Base-by-base conservation (phyloP, 257 asterid genomes). In the Rehmannia glutinosa region DNA sequence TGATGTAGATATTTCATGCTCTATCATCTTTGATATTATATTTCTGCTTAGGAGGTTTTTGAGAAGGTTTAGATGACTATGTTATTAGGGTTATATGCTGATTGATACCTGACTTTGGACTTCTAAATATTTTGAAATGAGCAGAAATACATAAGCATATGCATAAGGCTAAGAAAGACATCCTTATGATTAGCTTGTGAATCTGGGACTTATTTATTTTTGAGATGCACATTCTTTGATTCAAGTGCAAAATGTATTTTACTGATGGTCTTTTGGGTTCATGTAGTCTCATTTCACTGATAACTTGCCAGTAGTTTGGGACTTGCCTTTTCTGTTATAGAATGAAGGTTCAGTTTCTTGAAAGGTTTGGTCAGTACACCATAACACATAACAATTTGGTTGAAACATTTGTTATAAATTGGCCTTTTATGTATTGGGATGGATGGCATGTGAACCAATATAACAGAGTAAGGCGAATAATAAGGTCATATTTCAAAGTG, bases 321-420 rank as follows among this genome's bases (percentile, higher is more conserved):
- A 21, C 38, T 32, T 47, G 62, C 62, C 72, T 35, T 41, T 8
- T 60, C 55, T 28, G 42, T 21, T 49, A 11, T 67, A 30, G 33
- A 38, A 23, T 46, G 69, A 32, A 69, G 52, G 21, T 36, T 36
- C 27, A 19, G 32, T 51, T 64, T 50, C 35, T 46, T 62, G 66
- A 27, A 11, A 17, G n/a, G 10, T 19, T 62, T 43, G 58, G 23
- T 41, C 17, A 41, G 21, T 66, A 19, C 54, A 35, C 66, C 56
- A 35, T 30, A 46, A 16, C 20, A n/a, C n/a, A n/a, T n/a, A 27
- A 21, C 19, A 38, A 45, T 51, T 56, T 54, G 30, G 45, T 56
- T n/a, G 39, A 50, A 12, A 35, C 41, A 8, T n/a, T 55, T 17
- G 16, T 41, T 10, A 23, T 25, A 19, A 70, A 15, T 20, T 15